Evolutionary conservation across 1,284 basidiomycete species (phyloP).

Genomic region (Gomphus bonarii): DNA sequence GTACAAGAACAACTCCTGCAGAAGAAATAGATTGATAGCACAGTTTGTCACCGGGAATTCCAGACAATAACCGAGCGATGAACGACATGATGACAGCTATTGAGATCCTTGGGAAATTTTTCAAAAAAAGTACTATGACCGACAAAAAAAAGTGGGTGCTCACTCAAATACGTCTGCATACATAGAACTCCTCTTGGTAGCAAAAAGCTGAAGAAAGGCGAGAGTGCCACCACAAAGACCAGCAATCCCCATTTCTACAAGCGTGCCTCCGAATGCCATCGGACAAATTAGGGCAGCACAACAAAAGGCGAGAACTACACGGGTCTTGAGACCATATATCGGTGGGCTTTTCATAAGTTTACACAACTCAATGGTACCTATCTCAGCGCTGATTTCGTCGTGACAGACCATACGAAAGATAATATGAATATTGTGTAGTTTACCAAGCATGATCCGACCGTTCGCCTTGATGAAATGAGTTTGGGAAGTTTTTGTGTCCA

Average conservation of each 20-base stretch:
- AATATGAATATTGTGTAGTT: slow-evolving; percentile 61
- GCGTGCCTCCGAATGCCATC: slow-evolving; percentile 72
- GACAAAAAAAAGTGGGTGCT: slow-evolving; percentile 22
- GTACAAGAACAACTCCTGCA: slow-evolving; percentile 68
- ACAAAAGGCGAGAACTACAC: slow-evolving; percentile 64
- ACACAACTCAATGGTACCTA: slow-evolving; percentile 52
- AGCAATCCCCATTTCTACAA: slow-evolving; percentile 74
- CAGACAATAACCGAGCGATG: slow-evolving; percentile 62
- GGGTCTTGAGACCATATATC: slow-evolving; percentile 48
- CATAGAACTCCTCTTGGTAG: slow-evolving; percentile 70
- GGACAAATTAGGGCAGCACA: slow-evolving; percentile 72
- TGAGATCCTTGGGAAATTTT: slow-evolving; percentile 48
- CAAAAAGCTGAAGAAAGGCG: slow-evolving; percentile 67
- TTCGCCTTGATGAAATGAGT: slow-evolving; percentile 72
- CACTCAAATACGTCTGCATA: slow-evolving; percentile 88
- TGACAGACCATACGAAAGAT: slow-evolving; percentile 74
- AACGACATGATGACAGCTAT: slow-evolving; percentile 78
- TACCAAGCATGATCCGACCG: slow-evolving; percentile 63
- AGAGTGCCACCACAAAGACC: slow-evolving; percentile 60
- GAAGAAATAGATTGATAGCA: slow-evolving; percentile 81
- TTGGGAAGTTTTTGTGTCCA: slow-evolving; percentile 45
- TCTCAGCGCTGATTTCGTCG: slow-evolving; percentile 56
- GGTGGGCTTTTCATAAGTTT: slow-evolving; percentile 49
- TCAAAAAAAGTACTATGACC: not conserved
- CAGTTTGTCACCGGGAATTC: slow-evolving; percentile 56